Evolutionary conservation across 208 protist genomes (phyloP).

Genomic region (Leishmania aethiopica): DNA sequence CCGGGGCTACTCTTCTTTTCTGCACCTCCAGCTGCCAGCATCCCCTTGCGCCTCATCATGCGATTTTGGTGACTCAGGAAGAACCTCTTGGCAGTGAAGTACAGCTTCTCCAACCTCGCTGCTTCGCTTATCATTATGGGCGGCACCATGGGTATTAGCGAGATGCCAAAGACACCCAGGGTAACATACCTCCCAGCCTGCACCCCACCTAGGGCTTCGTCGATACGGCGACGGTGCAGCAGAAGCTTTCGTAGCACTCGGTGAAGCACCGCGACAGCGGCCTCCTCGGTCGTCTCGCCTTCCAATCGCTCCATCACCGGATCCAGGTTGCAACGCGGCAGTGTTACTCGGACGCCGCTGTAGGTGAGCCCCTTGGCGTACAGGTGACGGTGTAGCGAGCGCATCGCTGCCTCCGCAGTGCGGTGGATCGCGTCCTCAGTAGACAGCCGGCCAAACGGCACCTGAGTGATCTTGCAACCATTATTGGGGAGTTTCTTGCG

Average conservation of each 20-base stretch:
- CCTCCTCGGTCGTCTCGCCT: conserved; percentile 4
- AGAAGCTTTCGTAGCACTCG: conserved; percentile 13
- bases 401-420: conserved; percentile 6
- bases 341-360: neutral
- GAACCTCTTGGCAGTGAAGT: conserved; percentile 11
- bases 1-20: neutral
- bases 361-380: neutral
- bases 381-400: conserved; percentile 1
- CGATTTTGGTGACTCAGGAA: neutral
- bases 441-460: conserved; percentile 64
- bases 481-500: neutral
- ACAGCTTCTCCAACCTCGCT: conserved; percentile 7
- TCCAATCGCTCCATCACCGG: neutral
- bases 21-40: neutral
- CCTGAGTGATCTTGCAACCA: neutral
- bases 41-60: neutral
- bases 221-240: neutral
- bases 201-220: neutral
- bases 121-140: conserved; percentile 23
- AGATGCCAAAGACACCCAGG: neutral
- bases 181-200: neutral
- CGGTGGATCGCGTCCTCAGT: conserved; percentile 59
- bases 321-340: neutral
- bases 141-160: conserved; percentile 20
- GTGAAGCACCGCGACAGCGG: neutral